These are phyloP conservation scores for Colletotrichum somersetense DNA, from an alignment of 2,329 filamentous ascomycete species.

Conservation along the genomic window DNA sequence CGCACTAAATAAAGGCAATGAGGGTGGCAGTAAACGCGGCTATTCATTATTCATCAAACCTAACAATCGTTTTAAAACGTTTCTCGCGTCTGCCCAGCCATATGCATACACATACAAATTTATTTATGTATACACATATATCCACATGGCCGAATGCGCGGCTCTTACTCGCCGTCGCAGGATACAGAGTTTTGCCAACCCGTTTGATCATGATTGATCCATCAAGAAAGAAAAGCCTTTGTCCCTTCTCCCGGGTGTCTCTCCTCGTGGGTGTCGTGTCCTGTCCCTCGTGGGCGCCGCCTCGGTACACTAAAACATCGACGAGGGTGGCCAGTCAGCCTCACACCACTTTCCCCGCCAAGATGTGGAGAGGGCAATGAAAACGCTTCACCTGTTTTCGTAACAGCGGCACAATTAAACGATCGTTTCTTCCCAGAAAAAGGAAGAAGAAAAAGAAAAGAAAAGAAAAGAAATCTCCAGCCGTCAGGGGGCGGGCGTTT, in stretches of 20 bases:
- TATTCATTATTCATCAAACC: conserved; percentile 24
- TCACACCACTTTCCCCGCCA: conserved; percentile 26
- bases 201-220: not conserved
- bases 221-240: too few relatives aligned
- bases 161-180: not conserved
- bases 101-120: too few relatives aligned
- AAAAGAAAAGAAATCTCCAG: conserved; percentile 1
- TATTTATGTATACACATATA: too few relatives aligned
- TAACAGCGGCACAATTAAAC: conserved; percentile 40
- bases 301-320: conserved; percentile 8
- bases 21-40: conserved; percentile 13
- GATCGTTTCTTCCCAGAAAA: conserved; percentile 25
- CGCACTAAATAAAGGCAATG: conserved; percentile 21
- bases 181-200: not conserved
- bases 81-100: not conserved
- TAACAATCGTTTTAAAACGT: not conserved
- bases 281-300: conserved; percentile 7
- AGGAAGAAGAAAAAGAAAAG: not conserved
- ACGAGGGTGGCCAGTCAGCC: not conserved
- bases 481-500: conserved; percentile 3
- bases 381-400: conserved; percentile 42
- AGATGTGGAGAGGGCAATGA: conserved; percentile 36
- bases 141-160: not conserved
- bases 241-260: not conserved
- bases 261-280: not conserved